Base-by-base conservation (phyloP, 2,329 filamentous ascomycete genomes). In the Sporothrix inflata region DNA sequence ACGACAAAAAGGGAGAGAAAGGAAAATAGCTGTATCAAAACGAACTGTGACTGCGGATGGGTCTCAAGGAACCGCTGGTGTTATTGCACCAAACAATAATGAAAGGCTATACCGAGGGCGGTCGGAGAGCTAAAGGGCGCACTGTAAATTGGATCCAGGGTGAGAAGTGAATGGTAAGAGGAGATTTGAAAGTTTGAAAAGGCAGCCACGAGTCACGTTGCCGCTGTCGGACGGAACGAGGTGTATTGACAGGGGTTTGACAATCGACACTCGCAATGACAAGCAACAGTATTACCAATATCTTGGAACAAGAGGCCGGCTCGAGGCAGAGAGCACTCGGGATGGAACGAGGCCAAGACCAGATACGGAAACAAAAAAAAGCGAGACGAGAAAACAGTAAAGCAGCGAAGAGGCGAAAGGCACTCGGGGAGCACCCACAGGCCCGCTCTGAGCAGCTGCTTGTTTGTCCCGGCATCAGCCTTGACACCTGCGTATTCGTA, bases 241-340 rank as follows among this genome's bases (percentile, higher is more conserved):
- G 12, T 16, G 9, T 55, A 11, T 55, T 24, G 24, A 16, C 53
- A 24, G 24, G 53, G 53, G 21, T 16, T 21, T 66, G 61, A 4
- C 21, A 47, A 4, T 16, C 16, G 27, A 24, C 30, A 21, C 34
- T 42, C n/a, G 34, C 6, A 12, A 12, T 61, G 40, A 2, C 21
- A 65, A 65, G 11, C 21, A 47, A 65, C 14, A 1, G n/a, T 42
- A 67, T 51, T 67, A 47, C 65, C 45, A 67, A 67, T 66, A 30
- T 11, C 21, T 19, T 45, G 61, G 61, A 47, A 27, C 38, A 24
- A 30, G 40, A 38, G 53, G 21, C 53, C 21, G 53, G 24, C 9
- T 30, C 24, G 63, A 67, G 45, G 63, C 47, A 69, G n/a, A 53
- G 27, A 55, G 19, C 30, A 55, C 7, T 16, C 12, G 38, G 40